Percentiles rank a stretch among this genome's conserved stretches.
These are phyloP conservation scores for Maudiozyma serrabonitensis DNA, from an alignment of 805 yeast genomes.

Conservation along the genomic window DNA sequence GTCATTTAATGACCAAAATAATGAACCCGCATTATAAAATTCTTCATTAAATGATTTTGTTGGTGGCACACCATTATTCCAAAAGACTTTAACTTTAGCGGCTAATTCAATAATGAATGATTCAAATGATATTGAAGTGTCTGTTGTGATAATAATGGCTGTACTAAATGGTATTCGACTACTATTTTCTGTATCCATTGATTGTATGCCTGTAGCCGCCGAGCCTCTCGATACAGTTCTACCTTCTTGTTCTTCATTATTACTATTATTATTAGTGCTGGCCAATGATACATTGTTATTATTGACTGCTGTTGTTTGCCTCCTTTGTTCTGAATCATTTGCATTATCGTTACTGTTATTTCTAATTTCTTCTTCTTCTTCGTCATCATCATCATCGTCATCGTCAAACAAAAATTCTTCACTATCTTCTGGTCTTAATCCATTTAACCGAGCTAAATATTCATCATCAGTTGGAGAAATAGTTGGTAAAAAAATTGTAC, in stretches of 20 bases:
- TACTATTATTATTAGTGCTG: no score
- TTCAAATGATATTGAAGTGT: slow-evolving; percentile 32
- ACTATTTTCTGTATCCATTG: slow-evolving; percentile 7
- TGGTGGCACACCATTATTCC: slow-evolving; percentile 48
- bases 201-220: neutral
- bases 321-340: neutral
- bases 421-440: slow-evolving; percentile 8
- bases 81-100: slow-evolving; percentile 36
- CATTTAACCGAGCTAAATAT: slow-evolving; percentile 23
- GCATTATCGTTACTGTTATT: neutral
- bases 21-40: slow-evolving; percentile 37
- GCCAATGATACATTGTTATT: no score
- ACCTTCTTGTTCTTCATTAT: no score
- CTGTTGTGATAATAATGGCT: slow-evolving; percentile 40
- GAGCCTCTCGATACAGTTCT: neutral
- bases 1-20: slow-evolving; percentile 38
- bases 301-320: no score
- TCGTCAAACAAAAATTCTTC: slow-evolving; percentile 1
- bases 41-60: slow-evolving; percentile 37
- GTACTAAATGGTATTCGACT: slow-evolving; percentile 40
- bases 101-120: slow-evolving; percentile 35
- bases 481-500: slow-evolving; percentile 30
- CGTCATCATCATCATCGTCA: neutral
- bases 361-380: neutral
- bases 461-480: slow-evolving; percentile 28